These are phyloP conservation scores for Boletus rubroflammeus DNA, from an alignment of 768 basidiomycete genomes.

Conservation along the genomic window DNA sequence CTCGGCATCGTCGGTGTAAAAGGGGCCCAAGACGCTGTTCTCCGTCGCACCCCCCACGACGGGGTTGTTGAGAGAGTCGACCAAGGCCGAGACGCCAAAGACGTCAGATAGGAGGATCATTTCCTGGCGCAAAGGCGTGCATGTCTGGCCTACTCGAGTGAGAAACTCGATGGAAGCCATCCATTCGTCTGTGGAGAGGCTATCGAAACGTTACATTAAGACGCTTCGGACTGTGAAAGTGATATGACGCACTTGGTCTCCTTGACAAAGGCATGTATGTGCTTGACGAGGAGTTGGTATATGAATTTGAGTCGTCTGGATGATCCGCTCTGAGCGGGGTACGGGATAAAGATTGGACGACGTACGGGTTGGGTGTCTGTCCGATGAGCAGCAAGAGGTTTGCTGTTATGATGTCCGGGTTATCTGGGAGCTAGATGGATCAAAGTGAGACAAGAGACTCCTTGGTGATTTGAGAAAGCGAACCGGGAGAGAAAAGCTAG, in stretches of 20 bases:
- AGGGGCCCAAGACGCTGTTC: conserved; percentile 77
- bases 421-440: conserved; percentile 42
- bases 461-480: conserved; percentile 1
- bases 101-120: conserved; percentile 85
- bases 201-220: conserved; percentile 20
- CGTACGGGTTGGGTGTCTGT: conserved; percentile 40
- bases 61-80: conserved; percentile 72
- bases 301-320: conserved; percentile 45
- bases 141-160: conserved; percentile 70
- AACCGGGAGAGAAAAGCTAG: conserved; percentile 41
- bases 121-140: conserved; percentile 67
- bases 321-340: neutral
- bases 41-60: conserved; percentile 62
- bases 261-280: conserved; percentile 70
- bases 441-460: neutral
- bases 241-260: conserved; percentile 53
- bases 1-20: conserved; percentile 74
- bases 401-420: conserved; percentile 46
- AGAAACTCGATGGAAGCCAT: conserved; percentile 76
- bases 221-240: neutral
- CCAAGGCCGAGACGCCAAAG: conserved; percentile 73
- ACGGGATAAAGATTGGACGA: neutral
- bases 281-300: conserved; percentile 51
- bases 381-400: conserved; percentile 42
- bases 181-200: conserved; percentile 84